These are phyloP conservation scores for Russula foetens DNA, from an alignment of 768 basidiomycete genomes.

Conservation along the genomic window DNA sequence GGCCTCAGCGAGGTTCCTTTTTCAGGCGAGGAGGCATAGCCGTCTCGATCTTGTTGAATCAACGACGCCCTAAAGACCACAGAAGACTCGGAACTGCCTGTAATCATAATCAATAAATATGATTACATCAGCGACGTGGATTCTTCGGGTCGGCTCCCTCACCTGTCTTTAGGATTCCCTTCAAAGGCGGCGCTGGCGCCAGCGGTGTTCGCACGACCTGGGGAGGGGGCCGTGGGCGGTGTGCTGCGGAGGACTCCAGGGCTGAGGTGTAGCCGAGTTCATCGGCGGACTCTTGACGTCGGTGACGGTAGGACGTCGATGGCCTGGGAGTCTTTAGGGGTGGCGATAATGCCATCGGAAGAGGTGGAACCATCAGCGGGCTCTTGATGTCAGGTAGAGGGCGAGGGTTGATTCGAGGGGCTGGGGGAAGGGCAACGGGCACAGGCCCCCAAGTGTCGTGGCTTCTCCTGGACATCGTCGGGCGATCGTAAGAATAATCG, in stretches of 20 bases:
- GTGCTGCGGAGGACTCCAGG: background rate
- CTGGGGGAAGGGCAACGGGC: background rate
- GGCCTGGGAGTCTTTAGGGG: background rate
- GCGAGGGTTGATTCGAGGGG: constrained; percentile 17
- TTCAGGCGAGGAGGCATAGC: constrained; percentile 26
- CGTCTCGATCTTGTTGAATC: constrained; percentile 15
- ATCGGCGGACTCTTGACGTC: background rate
- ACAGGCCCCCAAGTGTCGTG: background rate
- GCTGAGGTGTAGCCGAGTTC: constrained; percentile 17
- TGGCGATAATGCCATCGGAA: background rate
- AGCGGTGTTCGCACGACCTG: constrained; percentile 2
- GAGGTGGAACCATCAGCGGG: background rate
- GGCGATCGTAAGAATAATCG: constrained; percentile 10
- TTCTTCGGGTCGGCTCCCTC: background rate
- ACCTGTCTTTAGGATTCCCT: constrained; percentile 20
- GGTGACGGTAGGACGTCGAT: background rate
- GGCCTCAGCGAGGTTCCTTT: constrained; percentile 1
- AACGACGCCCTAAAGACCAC: constrained; percentile 5
- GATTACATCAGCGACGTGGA: constrained; percentile 4
- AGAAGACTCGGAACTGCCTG: constrained; percentile 7
- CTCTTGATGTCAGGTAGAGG: constrained; percentile 14
- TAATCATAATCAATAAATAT: background rate
- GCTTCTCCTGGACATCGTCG: constrained; percentile 7
- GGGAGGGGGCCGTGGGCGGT: constrained; percentile 1
- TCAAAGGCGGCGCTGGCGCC: constrained; percentile 1